These are phyloP conservation scores for Bacterosira constricta DNA, from an alignment of 108 stramenopile genomes.

Conservation along the genomic window DNA sequence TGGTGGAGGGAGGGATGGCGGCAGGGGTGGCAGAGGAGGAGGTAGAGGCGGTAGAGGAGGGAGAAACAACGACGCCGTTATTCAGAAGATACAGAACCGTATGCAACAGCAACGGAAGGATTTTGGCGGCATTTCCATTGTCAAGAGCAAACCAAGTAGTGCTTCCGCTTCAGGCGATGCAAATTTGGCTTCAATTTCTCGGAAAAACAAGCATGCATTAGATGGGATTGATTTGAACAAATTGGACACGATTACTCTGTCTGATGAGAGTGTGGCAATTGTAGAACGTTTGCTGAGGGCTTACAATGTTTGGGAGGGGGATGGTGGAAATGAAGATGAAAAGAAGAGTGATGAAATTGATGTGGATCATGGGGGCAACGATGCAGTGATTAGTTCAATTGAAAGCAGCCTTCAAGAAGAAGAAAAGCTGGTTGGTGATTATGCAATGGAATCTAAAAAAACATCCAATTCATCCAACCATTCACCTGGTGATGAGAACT, in stretches of 20 bases:
- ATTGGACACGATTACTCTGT: conserved; percentile 58
- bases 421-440: conserved; percentile 14
- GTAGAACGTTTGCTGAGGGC: conserved; percentile 53
- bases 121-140: conserved; percentile 33
- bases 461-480: neutral
- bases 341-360: conserved; percentile 22
- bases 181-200: neutral
- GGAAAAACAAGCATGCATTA: conserved; percentile 38
- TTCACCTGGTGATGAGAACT: conserved; percentile 9
- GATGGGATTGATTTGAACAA: conserved; percentile 59
- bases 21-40: conserved; percentile 33
- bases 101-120: conserved; percentile 11
- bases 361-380: conserved; percentile 10
- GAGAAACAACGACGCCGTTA: conserved; percentile 46
- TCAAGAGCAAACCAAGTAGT: neutral
- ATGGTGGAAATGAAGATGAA: neutral
- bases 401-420: too few relatives aligned
- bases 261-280: conserved; percentile 50
- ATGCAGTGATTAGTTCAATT: too few relatives aligned
- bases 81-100: conserved; percentile 54
- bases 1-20: conserved; percentile 1
- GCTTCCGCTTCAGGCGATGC: neutral
- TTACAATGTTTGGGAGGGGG: conserved; percentile 50
- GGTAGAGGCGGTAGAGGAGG: conserved; percentile 23
- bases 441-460: neutral